Base-by-base conservation (phyloP, 441 rosid species). In the Gossypium trilobum region DNA sequence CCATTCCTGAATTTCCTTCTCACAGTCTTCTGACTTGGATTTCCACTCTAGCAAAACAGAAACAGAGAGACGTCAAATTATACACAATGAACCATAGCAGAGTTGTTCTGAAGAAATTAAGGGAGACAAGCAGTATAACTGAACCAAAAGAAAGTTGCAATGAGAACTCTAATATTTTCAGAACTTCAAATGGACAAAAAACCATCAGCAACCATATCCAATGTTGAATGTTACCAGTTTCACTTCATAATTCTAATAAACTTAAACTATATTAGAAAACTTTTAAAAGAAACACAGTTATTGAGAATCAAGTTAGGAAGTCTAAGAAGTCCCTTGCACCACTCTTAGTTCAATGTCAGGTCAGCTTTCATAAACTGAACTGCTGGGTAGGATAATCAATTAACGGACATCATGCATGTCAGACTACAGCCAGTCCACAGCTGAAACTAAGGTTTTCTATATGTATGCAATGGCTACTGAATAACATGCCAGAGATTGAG, bases 1-100 rank as follows among this genome's bases (percentile, higher is more conserved):
- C 98, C 90, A 89, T 59, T 95, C 91, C 81, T 86, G 91, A 78
- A 91, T 86, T 80, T 93, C 92, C 85, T 91, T 93, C 72, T 93
- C 98, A 77, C 93, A 90, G 74, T 83, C 96, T 68, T 95, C 98
- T 8, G 90, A 86, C 86, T 95, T 91, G 72, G 84, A 85, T 81
- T 90, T 95, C 96, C 89, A 88, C 79, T 85, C 99, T 95, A 80
- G 73, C 66, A 74, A 68, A 73, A 56, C 46, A 82, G 46, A 48
- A 70, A 63, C 60, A 72, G 54, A 55, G 29, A 70, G 25, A 22
- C 27, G 29, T 19, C 58, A 67, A 20, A 25, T 51, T 50, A 46
- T 54, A 23, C 58, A 74, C 46, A 51, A 29, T 29, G 72, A 68
- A 14, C 11, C 3, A 2, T 23, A 31, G 50, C 48, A 68, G 48